Conservation (phyloP, 129 eudicot species). For the Escallonia herrerae region DNA sequence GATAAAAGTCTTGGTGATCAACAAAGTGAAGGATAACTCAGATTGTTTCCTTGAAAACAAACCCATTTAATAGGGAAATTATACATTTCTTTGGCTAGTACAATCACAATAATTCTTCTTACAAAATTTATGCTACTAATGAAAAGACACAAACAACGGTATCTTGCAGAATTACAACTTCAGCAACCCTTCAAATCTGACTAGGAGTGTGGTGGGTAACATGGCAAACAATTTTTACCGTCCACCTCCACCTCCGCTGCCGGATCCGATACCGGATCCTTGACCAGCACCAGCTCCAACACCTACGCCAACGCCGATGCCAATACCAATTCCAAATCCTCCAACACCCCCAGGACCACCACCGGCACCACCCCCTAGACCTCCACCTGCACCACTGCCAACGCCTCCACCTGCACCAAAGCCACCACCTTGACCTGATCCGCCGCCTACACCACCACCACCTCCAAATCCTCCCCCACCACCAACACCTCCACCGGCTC, state of each 20-base stretch:
- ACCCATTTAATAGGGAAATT: too few species aligned
- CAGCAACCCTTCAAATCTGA: too few species aligned
- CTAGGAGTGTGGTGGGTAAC: too few species aligned
- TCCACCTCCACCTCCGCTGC: slow-evolving; percentile 28
- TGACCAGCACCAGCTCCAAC: slow-evolving; percentile 14
- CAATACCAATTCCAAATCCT: not conserved
- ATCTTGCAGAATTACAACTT: too few species aligned
- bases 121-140: too few species aligned
- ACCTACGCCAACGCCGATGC: slow-evolving; percentile 8
- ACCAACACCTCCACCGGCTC: slow-evolving; percentile 15
- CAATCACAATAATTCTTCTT: too few species aligned
- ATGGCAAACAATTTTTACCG: too few species aligned
- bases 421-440: slow-evolving; percentile 9
- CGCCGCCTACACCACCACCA: slow-evolving; percentile 7
- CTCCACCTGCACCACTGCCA: slow-evolving; percentile 31
- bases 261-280: slow-evolving; percentile 33
- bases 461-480: slow-evolving; percentile 15
- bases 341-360: slow-evolving; percentile 7
- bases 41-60: too few species aligned
- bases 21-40: too few species aligned
- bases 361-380: slow-evolving; percentile 28
- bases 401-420: slow-evolving; percentile 16
- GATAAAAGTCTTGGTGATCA: too few species aligned
- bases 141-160: too few species aligned
- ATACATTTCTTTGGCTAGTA: too few species aligned